These are phyloP conservation scores for Staphylotrichum longicolle DNA, from an alignment of 495 filamentous ascomycete genomes.

Conservation along the genomic window DNA sequence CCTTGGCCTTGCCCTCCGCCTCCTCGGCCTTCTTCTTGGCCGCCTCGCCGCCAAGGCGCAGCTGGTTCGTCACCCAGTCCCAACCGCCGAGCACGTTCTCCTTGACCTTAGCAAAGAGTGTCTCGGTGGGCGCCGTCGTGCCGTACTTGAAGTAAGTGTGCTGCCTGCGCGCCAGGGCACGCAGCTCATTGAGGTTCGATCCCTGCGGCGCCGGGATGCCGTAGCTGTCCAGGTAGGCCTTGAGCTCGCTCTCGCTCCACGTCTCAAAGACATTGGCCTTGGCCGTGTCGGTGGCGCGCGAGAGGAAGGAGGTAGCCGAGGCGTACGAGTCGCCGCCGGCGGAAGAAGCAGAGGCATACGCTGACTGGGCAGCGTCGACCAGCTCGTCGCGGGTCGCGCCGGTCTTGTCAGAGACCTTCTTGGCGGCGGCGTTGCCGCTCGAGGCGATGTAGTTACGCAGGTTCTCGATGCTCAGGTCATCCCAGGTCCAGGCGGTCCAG, in stretches of 20 bases:
- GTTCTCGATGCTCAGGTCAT: constrained; percentile 76
- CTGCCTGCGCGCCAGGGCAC: constrained; percentile 66
- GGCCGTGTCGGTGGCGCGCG: constrained; percentile 62
- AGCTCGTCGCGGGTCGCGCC: constrained; percentile 70
- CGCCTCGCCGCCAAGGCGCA: constrained; percentile 61
- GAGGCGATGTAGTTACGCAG: constrained; percentile 67
- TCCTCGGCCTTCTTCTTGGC: constrained; percentile 57
- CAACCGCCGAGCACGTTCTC: constrained; percentile 48
- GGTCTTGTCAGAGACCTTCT: constrained; percentile 64
- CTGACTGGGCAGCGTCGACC: constrained; percentile 64
- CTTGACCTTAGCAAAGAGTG: constrained; percentile 62
- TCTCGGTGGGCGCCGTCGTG: constrained; percentile 62
- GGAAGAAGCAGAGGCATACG: constrained; percentile 66
- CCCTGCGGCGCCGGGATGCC: constrained; percentile 72
- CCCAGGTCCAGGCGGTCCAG: constrained; percentile 79
- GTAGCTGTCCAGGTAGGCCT: constrained; percentile 78
- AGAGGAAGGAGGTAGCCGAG: constrained; percentile 70
- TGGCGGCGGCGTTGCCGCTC: constrained; percentile 58
- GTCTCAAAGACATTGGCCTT: constrained; percentile 73
- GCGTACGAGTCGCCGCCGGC: constrained; percentile 67
- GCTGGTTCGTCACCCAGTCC: constrained; percentile 59
- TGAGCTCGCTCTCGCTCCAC: constrained; percentile 77
- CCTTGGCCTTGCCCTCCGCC: constrained; percentile 22
- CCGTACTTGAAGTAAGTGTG: constrained; percentile 76
- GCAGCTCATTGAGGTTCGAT: constrained; percentile 62